Evolutionary conservation across 129 eudicot genomes (phyloP), one percentile per base, ranked within the genome.

Genomic region (Flaveria robusta): DNA sequence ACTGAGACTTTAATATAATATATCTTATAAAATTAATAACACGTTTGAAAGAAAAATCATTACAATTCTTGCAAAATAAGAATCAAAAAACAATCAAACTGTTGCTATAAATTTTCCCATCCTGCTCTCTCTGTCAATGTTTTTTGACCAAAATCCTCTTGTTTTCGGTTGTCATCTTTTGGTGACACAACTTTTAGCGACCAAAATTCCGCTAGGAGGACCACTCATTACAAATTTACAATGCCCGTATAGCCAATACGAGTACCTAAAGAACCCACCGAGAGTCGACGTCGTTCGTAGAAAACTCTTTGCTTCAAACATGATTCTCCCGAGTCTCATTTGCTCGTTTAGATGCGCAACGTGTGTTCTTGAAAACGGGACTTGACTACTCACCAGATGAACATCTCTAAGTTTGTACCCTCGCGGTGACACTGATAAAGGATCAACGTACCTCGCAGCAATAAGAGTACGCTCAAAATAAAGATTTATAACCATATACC

Each of bases 191-290:
- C 16, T 79, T 73, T 86, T 91, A 2, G 82, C 83, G 55, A 89
- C 50, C 87, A 91, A 58, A 64, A 79, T 72, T 31, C 99, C 99
- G 67, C 84, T 83, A 9, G 99, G 97, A 77, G 99, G 99, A 27
- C 87, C 86, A 1, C 85, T 82, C 74, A 89, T 79, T 27, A 52
- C 85, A 24, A 95, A 85, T 9, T 68, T 77, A 63, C 99, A 95
- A 56, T 68, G 92, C 20, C 88, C 88, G 62, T 87, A 39, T 68
- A 91, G 71, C 97, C 93, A 87, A 72, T 95, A 91, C 1, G 97
- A 84, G 72, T 91, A 95, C 29, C 82, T 80, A 7, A 95, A 79
- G 45, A 91, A 59, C 19, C 93, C 86, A 31, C 96, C 98, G 56
- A 89, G 70, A 41, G 72, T 83, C 11, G 97, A 91, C 15, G 79